These are phyloP conservation scores for Oleoguttula mirabilis DNA, from an alignment of 495 filamentous ascomycete genomes.

Conservation along the genomic window DNA sequence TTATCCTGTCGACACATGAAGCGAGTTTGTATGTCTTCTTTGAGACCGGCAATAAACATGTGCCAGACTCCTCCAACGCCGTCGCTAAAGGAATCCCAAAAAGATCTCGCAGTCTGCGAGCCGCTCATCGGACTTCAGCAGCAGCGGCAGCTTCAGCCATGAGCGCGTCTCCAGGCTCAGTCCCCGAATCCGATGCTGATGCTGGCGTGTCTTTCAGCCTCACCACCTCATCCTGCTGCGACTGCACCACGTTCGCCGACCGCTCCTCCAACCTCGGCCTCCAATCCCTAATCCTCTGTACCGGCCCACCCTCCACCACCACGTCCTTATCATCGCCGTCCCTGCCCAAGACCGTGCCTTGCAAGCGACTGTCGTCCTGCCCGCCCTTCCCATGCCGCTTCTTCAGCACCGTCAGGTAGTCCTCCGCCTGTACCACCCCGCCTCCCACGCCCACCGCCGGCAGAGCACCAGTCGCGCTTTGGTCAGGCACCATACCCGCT, in stretches of 20 bases:
- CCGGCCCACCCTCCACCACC: conserved; percentile 58
- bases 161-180: background rate
- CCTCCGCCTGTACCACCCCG: conserved; percentile 46
- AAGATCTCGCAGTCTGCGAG: no score
- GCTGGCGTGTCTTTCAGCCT: background rate
- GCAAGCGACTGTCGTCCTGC: conserved; percentile 64
- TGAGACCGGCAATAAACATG: no score
- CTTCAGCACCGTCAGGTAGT: conserved; percentile 51
- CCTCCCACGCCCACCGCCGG: conserved; percentile 23
- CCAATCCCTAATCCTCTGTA: conserved; percentile 59
- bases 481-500: conserved; percentile 38
- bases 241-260: background rate
- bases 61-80: no score
- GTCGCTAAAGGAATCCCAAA: no score
- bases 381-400: conserved; percentile 47
- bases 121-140: no score
- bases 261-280: conserved; percentile 4
- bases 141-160: no score
- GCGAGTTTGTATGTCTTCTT: no score
- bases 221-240: background rate
- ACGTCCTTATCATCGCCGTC: conserved; percentile 27
- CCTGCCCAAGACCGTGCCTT: conserved; percentile 61
- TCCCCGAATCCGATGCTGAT: background rate
- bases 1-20: no score
- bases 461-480: conserved; percentile 32